Percentiles rank a stretch among this genome's conserved stretches.
Evolutionary conservation across 2,329 filamentous ascomycete genomes (phyloP).

Genomic region (Atkinsonella texensis): DNA sequence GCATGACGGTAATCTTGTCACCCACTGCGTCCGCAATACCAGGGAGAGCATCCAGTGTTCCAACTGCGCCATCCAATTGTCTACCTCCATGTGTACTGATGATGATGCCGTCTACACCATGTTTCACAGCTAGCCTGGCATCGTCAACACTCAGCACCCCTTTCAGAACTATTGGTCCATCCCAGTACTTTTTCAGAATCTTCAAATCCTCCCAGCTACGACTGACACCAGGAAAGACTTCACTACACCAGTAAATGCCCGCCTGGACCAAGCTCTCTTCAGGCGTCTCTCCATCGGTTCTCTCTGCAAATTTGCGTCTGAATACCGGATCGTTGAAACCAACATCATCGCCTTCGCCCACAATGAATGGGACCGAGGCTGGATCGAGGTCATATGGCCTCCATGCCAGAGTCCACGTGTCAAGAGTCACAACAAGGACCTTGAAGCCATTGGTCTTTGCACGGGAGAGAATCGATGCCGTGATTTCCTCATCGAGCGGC

Average conservation of each 20-base stretch:
- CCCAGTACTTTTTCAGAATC: constrained; percentile 47
- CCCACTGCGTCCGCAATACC: constrained; percentile 43
- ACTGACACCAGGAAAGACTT: constrained; percentile 32
- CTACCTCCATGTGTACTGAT: constrained; percentile 32
- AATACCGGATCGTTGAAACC: constrained; percentile 60
- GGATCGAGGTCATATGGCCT: constrained; percentile 55
- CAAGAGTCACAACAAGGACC: constrained; percentile 59
- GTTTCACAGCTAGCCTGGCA: constrained; percentile 23
- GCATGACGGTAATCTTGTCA: constrained; percentile 43
- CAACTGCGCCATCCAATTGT: constrained; percentile 26
- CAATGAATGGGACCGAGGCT: constrained; percentile 47
- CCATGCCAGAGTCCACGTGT: constrained; percentile 60
- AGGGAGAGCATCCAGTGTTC: constrained; percentile 41
- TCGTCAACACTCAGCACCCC: constrained; percentile 29
- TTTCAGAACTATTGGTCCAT: constrained; percentile 35
- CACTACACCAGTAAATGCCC: constrained; percentile 37
- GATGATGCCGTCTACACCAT: constrained; percentile 27
- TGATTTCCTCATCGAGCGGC: constrained; percentile 54
- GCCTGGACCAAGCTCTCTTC: constrained; percentile 39
- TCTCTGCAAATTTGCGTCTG: constrained; percentile 16
- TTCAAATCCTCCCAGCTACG: constrained; percentile 51
- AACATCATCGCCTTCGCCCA: constrained; percentile 44
- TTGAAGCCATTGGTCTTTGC: constrained; percentile 51
- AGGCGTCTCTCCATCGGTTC: constrained; percentile 30
- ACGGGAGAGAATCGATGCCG: constrained; percentile 46